Conservation (phyloP, 2,329 filamentous ascomycete genomes). For the Aureobasidium sp. region DNA sequence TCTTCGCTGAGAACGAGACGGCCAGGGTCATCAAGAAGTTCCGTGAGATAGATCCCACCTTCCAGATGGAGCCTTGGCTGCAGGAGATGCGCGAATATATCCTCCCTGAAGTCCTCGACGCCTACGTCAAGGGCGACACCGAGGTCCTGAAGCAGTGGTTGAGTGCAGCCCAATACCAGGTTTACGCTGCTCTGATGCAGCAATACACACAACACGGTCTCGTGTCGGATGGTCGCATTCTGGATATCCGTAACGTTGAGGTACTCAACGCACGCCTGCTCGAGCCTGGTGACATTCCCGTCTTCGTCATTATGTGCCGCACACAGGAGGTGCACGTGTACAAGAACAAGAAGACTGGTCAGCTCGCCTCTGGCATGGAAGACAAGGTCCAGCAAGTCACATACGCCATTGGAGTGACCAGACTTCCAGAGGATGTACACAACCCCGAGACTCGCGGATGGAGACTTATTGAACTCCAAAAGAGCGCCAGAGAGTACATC, state of each 20-base stretch:
- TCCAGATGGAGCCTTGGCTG: conserved; percentile 91
- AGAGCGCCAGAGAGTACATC: conserved; percentile 88
- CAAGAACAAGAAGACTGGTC: conserved; percentile 78
- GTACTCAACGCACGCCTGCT: conserved; percentile 73
- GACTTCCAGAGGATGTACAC: conserved; percentile 89
- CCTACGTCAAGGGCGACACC: conserved; percentile 92
- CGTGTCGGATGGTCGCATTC: conserved; percentile 87
- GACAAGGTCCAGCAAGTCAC: conserved; percentile 98
- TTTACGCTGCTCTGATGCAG: conserved; percentile 93
- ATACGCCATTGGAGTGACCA: conserved; percentile 92
- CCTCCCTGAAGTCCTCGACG: conserved; percentile 90
- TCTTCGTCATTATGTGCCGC: conserved; percentile 93
- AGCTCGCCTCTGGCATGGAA: conserved; percentile 95
- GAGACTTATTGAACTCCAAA: conserved; percentile 97
- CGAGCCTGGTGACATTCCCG: conserved; percentile 80
- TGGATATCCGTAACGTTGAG: conserved; percentile 93
- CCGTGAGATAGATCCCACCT: conserved; percentile 87
- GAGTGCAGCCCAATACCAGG: conserved; percentile 89
- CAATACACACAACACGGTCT: conserved; percentile 91
- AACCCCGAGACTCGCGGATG: conserved; percentile 96
- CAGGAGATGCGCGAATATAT: conserved; percentile 97
- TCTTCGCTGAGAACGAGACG: conserved; percentile 98
- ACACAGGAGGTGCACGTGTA: conserved; percentile 98
- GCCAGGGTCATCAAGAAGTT: conserved; percentile 98
- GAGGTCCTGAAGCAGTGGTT: conserved; percentile 92